These are phyloP conservation scores for Saccharomyces pastorianus DNA, from an alignment of 1,139 yeast species.

Conservation along the genomic window DNA sequence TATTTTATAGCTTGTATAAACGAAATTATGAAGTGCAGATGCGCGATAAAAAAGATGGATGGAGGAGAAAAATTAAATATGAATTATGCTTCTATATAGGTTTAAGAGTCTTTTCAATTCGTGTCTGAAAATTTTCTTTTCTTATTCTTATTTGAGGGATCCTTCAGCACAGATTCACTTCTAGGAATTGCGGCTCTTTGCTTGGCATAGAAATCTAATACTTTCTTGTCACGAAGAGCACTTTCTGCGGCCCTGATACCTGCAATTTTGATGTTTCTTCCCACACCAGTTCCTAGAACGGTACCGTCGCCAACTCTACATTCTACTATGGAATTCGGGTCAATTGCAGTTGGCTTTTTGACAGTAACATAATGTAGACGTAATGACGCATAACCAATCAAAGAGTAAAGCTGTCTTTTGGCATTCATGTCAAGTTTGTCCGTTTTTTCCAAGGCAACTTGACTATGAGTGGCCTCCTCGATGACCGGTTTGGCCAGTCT, in stretches of 20 bases:
- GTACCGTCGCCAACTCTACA: constrained; percentile 58
- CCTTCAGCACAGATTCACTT: constrained; percentile 33
- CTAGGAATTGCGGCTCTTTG: constrained; percentile 58
- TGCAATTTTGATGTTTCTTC: constrained; percentile 56
- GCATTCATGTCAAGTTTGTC: constrained; percentile 30
- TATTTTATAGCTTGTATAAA: not conserved
- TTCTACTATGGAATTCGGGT: constrained; percentile 46
- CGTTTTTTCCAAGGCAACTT: constrained; percentile 18
- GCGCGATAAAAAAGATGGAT: not conserved
- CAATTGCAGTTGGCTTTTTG: constrained; percentile 46
- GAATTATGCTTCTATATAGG: not conserved
- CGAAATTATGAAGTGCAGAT: not conserved
- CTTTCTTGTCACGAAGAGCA: constrained; percentile 48
- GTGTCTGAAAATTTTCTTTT: not conserved
- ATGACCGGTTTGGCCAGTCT: constrained; percentile 49
- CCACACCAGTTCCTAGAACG: constrained; percentile 55
- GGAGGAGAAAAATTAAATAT: not conserved
- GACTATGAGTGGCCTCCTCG: constrained; percentile 26
- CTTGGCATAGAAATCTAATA: constrained; percentile 58
- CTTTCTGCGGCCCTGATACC: constrained; percentile 65
- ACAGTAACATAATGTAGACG: constrained; percentile 59
- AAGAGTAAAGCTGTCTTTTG: constrained; percentile 68
- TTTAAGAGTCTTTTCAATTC: not conserved
- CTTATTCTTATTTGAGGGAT: not conserved
- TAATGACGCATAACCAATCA: constrained; percentile 66